These are phyloP conservation scores for Claviceps citrina DNA, from an alignment of 2,329 filamentous ascomycete genomes.

Conservation along the genomic window DNA sequence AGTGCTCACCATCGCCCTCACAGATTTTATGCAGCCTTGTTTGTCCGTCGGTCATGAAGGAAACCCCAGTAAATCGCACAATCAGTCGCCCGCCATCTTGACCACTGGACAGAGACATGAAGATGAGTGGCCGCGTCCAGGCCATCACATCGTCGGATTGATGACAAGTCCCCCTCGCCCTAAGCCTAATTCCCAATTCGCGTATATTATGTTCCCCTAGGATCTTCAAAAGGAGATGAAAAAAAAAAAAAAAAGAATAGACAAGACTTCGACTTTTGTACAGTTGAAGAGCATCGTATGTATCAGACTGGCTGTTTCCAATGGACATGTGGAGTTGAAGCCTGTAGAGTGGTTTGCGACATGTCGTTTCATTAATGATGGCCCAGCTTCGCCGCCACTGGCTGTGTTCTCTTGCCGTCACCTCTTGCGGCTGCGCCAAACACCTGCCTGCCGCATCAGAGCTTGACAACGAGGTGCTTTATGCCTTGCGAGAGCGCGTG, in stretches of 20 bases:
- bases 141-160: slow-evolving; percentile 4
- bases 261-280: slow-evolving; percentile 4
- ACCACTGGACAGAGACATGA: slow-evolving; percentile 15
- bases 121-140: slow-evolving; percentile 7
- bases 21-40: slow-evolving; percentile 4
- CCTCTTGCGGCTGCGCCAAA: neutral
- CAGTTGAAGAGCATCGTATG: neutral
- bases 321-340: neutral
- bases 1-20: neutral
- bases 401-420: neutral
- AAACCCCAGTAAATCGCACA: slow-evolving; percentile 11
- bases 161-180: neutral
- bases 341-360: neutral
- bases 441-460: neutral
- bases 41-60: slow-evolving; percentile 5
- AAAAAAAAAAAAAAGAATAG: neutral
- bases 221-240: slow-evolving; percentile 1
- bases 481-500: slow-evolving; percentile 56
- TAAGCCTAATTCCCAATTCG: neutral
- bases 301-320: neutral
- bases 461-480: slow-evolving; percentile 7
- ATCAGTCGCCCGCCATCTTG: slow-evolving; percentile 18
- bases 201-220: slow-evolving; percentile 2
- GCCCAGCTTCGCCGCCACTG: neutral
- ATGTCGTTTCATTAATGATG: neutral